Conservation (phyloP, 768 basidiomycete species). For the Ephemerocybe angulata region DNA sequence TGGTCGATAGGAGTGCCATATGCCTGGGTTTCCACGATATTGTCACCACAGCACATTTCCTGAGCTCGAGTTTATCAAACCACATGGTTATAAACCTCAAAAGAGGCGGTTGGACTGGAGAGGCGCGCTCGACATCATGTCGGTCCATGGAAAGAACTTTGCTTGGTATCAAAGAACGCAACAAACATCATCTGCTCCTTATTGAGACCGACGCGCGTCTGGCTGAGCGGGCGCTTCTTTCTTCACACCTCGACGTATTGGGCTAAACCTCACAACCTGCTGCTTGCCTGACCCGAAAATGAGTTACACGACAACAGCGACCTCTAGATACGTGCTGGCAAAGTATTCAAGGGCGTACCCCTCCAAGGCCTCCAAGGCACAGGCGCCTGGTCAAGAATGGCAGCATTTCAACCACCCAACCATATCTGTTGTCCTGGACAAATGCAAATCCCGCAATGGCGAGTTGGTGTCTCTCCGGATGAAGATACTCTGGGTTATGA, state of each 20-base stretch:
- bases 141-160: not conserved
- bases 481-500: constrained; percentile 62
- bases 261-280: no score
- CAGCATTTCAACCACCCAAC: constrained; percentile 74
- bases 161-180: no score
- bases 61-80: not conserved
- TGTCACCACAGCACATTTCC: not conserved
- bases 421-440: constrained; percentile 60
- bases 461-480: constrained; percentile 62
- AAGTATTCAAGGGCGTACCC: constrained; percentile 73
- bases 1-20: not conserved
- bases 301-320: constrained; percentile 56
- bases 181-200: no score
- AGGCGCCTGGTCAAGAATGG: constrained; percentile 50
- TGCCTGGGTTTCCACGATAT: not conserved
- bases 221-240: no score
- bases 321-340: constrained; percentile 50
- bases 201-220: no score
- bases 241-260: no score
- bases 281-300: constrained; percentile 22
- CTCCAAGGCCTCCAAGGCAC: constrained; percentile 15
- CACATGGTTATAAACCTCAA: not conserved
- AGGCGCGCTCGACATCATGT: not conserved
- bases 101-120: not conserved
- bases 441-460: constrained; percentile 44